Conservation (phyloP, 805 yeast species). For the Metschnikowia drakensbergensis region DNA sequence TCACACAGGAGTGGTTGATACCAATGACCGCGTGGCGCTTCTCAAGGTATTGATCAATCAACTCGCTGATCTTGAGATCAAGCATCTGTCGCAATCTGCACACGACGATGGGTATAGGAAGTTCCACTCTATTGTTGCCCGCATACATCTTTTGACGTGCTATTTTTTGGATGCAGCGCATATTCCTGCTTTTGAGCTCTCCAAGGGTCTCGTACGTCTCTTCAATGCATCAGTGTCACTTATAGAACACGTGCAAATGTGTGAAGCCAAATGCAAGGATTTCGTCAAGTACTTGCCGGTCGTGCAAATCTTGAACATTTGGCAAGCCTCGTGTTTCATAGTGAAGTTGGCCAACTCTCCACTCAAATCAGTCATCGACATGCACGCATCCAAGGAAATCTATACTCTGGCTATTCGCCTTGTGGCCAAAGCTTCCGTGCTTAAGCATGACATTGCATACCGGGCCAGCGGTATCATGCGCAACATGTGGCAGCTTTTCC, state of each 20-base stretch:
- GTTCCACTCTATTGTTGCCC: conserved; percentile 64
- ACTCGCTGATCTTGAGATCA: conserved; percentile 70
- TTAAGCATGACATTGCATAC: conserved; percentile 89
- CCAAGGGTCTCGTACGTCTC: conserved; percentile 68
- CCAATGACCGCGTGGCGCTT: conserved; percentile 71
- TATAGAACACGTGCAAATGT: conserved; percentile 59
- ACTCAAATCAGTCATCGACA: conserved; percentile 60
- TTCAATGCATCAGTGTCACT: conserved; percentile 77
- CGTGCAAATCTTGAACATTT: conserved; percentile 71
- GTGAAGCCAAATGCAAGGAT: conserved; percentile 54
- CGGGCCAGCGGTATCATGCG: conserved; percentile 92
- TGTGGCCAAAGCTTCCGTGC: conserved; percentile 74
- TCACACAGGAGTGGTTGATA: conserved; percentile 59
- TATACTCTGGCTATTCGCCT: conserved; percentile 64
- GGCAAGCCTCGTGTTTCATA: conserved; percentile 90
- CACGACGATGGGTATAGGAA: conserved; percentile 63
- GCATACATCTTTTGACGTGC: conserved; percentile 80
- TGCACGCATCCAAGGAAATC: conserved; percentile 64
- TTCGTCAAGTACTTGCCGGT: conserved; percentile 80
- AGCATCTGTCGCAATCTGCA: conserved; percentile 36
- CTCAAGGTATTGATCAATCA: conserved; percentile 67
- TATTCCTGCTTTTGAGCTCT: conserved; percentile 55
- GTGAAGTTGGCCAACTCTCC: conserved; percentile 77
- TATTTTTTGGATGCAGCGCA: conserved; percentile 66
- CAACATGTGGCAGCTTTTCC: conserved; percentile 87